Base-by-base conservation (phyloP, 1,284 basidiomycete species). In the Boletellus dicymbophilus region DNA sequence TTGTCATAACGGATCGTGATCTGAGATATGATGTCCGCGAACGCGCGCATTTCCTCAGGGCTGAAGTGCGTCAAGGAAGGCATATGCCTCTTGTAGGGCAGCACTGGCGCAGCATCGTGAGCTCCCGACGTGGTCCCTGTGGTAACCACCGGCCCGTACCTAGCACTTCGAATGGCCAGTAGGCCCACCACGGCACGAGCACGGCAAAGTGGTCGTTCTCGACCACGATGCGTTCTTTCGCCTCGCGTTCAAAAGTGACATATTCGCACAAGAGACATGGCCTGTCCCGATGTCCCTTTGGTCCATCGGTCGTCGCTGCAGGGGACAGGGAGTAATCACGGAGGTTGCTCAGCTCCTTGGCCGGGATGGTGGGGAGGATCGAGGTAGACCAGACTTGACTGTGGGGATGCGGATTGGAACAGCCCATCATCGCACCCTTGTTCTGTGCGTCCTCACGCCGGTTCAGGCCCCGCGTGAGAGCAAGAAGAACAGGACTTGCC, bases 371-470 rank as follows among this genome's bases (percentile, higher is more conserved):
- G 1, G 93, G 93, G 6, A 94, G 72, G 30, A 78, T 79, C 3
- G 88, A 91, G 6, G 90, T 70, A 2, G 88, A 90, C 93, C 94
- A 96, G 15, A 89, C 83, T 71, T 98, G 95, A 13, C 94, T 93
- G 67, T 98, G 95, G 0, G 95, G 94, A 64, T 98, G 95, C 20
- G 95, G 93, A 62, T 97, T 98, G 11, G 90, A 94, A 64, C 93
- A 96, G 9, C 95, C 95, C 95, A 98, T 97, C 73, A 95, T 94
- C 3, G 86, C 73, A 7, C 95, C 95, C 70, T 96, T 96, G 72
- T 97, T 98, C 88, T 97, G 33, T n/a, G n/a, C n/a, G n/a, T n/a
- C n/a, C n/a, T n/a, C n/a, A n/a, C n/a, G n/a, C n/a, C n/a, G n/a
- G n/a, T n/a, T n/a, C n/a, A n/a, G n/a, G n/a, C n/a, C n/a, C n/a